These are phyloP conservation scores for Pseudocercospora fijiensis DNA, from an alignment of 2,329 filamentous ascomycete species.

Conservation along the genomic window DNA sequence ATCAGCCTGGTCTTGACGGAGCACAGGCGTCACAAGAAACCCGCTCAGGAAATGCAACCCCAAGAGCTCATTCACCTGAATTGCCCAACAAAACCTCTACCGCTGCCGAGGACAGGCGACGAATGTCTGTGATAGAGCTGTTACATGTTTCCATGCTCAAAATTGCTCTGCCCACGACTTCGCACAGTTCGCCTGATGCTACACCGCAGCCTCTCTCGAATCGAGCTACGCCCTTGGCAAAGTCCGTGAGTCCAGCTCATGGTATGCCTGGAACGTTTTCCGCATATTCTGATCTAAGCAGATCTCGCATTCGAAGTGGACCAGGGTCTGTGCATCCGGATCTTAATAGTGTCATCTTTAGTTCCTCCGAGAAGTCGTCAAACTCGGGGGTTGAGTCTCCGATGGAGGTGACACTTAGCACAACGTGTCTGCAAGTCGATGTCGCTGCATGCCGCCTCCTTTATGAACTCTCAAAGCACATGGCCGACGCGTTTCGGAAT, in stretches of 20 bases:
- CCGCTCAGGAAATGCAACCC: slow-evolving; percentile 31
- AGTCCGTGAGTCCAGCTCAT: slow-evolving; percentile 9
- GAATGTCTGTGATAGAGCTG: not conserved
- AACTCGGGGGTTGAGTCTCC: not conserved
- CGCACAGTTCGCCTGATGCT: not conserved
- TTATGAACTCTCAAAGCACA: slow-evolving; percentile 14
- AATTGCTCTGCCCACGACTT: not conserved
- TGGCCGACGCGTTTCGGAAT: not conserved
- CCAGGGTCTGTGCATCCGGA: slow-evolving; percentile 12
- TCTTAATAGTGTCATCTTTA: slow-evolving; percentile 9
- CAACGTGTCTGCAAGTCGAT: slow-evolving; percentile 24
- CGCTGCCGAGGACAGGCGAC: not conserved
- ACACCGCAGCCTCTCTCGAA: not conserved
- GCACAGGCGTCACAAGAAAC: slow-evolving; percentile 4
- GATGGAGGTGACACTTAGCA: slow-evolving; percentile 22
- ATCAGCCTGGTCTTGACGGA: slow-evolving; percentile 10
- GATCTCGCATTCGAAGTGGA: slow-evolving; percentile 15
- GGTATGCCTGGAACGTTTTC: slow-evolving; percentile 51
- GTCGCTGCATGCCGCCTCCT: slow-evolving; percentile 25
- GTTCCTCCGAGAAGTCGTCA: not conserved
- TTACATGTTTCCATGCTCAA: not conserved
- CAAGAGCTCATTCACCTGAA: slow-evolving; percentile 28
- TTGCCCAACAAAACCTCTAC: not conserved
- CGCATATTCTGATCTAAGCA: slow-evolving; percentile 46
- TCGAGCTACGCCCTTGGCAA: not conserved